These are phyloP conservation scores for Carex sylvatica DNA, from an alignment of 202 grass and related monocot species.

Conservation along the genomic window DNA sequence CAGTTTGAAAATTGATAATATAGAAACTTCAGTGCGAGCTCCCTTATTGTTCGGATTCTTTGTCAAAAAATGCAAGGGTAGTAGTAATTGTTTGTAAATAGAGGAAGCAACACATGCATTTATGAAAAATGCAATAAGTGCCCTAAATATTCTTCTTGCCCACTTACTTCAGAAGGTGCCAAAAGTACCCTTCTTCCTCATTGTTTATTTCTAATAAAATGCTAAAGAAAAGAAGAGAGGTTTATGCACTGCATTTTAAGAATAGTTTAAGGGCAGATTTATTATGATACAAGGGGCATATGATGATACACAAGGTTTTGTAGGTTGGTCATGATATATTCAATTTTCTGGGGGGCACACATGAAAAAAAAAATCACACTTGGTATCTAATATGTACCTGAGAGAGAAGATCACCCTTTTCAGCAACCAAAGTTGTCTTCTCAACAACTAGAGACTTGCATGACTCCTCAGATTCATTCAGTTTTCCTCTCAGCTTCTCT, in stretches of 20 bases:
- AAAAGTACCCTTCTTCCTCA: background rate
- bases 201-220: background rate
- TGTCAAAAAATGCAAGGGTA: background rate
- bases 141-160: background rate
- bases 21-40: background rate
- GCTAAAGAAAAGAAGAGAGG: background rate
- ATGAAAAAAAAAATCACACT: background rate
- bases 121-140: background rate
- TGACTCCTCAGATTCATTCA: conserved; percentile 65
- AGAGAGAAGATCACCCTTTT: conserved; percentile 56
- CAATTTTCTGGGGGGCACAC: background rate
- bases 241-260: background rate
- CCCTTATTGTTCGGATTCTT: background rate
- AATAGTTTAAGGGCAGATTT: background rate
- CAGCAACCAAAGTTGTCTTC: conserved; percentile 50
- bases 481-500: conserved; percentile 50
- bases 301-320: background rate
- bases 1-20: background rate
- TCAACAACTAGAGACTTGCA: conserved; percentile 26
- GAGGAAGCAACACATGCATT: background rate
- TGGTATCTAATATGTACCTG: conserved; percentile 39
- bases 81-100: background rate
- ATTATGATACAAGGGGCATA: background rate
- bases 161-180: background rate
- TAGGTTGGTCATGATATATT: background rate